Evolutionary conservation across 2,329 filamentous ascomycete species (phyloP).

Genomic region (Ascochyta lentis): DNA sequence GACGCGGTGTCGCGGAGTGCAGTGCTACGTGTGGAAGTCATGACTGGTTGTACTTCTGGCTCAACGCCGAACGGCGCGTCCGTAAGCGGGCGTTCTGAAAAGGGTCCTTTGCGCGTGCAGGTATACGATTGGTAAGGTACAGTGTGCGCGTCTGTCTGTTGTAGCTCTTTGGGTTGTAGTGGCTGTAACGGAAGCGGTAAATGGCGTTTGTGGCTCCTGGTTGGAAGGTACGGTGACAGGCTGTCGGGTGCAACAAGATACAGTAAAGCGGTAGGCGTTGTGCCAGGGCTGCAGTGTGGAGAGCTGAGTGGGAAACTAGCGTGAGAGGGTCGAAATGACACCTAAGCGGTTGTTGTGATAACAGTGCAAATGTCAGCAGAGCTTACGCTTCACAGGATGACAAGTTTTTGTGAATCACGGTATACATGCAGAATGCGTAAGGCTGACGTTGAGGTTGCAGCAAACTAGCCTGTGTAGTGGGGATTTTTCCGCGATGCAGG

Average conservation of each 20-base stretch:
- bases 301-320: slow-evolving; percentile 19
- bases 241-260: slow-evolving; percentile 8
- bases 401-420: neutral
- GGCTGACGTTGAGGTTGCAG: slow-evolving; percentile 11
- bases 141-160: slow-evolving; percentile 3
- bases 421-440: slow-evolving; percentile 2
- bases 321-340: neutral
- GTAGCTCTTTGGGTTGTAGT: neutral
- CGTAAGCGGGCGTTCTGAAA: neutral
- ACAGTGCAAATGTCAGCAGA: slow-evolving; percentile 1
- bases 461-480: neutral
- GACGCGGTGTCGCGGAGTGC: slow-evolving; percentile 34
- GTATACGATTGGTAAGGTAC: neutral
- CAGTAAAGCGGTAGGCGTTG: slow-evolving; percentile 4
- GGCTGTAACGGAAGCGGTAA: slow-evolving; percentile 6
- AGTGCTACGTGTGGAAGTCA: slow-evolving; percentile 22
- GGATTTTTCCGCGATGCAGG: neutral
- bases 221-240: slow-evolving; percentile 2
- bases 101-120: neutral
- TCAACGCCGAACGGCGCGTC: neutral
- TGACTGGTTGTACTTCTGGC: slow-evolving; percentile 7
- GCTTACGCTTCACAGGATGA: neutral
- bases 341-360: neutral
- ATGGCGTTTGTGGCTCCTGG: slow-evolving; percentile 10
- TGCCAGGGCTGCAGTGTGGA: slow-evolving; percentile 3